phyloP scores from a whole-genome alignment of 495 filamentous ascomycete species.

The Thozetella sp. region DNA sequence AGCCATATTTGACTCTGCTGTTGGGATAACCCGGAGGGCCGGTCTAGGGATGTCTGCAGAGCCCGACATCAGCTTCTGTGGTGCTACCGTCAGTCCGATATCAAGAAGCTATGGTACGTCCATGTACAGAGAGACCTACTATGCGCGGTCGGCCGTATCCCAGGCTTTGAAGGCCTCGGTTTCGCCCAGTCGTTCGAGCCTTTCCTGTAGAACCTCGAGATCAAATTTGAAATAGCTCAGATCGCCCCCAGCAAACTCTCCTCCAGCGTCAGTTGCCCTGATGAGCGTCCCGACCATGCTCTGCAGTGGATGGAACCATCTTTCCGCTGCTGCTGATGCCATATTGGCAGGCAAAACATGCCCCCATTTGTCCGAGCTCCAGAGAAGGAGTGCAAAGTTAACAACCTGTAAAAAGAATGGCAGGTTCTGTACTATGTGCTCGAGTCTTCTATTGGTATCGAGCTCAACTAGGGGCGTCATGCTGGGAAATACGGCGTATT shows the following conservation, averaged over 20 bases:
- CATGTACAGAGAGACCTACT: no score
- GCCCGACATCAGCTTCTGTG: no score
- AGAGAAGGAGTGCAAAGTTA: constrained; percentile 53
- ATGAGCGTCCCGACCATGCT: constrained; percentile 41
- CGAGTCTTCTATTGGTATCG: constrained; percentile 19
- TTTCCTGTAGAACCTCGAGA: constrained; percentile 35
- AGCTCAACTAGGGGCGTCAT: constrained; percentile 24
- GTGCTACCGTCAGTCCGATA: no score
- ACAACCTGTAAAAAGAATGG: constrained; percentile 46
- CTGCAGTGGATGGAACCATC: constrained; percentile 54
- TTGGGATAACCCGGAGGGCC: no score
- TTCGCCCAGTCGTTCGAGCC: constrained; percentile 24
- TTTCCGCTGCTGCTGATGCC: constrained; percentile 46
- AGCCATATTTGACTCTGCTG: no score
- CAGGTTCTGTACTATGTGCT: constrained; percentile 36
- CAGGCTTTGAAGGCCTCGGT: constrained; percentile 13
- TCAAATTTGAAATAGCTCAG: constrained; percentile 25
- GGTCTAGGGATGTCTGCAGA: no score
- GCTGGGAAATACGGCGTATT: constrained; percentile 46
- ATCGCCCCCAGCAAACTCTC: constrained; percentile 17
- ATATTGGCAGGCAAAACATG: constrained; percentile 37
- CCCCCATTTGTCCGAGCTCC: constrained; percentile 38
- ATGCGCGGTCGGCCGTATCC: constrained; percentile 6
- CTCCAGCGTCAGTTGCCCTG: constrained; percentile 24
- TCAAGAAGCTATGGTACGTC: no score